Evolutionary conservation across 2,329 filamentous ascomycete species (phyloP).

Genomic region (Chrysoporthe deuterocubensis): DNA sequence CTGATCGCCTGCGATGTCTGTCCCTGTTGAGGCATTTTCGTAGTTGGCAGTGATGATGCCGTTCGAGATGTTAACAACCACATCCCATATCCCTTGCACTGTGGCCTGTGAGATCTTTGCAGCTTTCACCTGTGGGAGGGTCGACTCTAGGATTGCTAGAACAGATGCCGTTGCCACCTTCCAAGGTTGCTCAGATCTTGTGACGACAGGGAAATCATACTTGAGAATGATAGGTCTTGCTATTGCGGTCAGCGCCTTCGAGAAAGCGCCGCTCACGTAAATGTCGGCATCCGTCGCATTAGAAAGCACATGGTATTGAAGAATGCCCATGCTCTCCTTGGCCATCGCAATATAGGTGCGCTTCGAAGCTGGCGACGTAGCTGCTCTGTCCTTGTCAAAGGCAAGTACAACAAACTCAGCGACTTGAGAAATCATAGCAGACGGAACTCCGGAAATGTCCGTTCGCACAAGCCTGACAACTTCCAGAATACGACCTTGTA

Average conservation of each 20-base stretch:
- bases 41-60: conserved; percentile 73
- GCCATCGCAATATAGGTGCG: conserved; percentile 90
- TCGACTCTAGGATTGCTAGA: conserved; percentile 68
- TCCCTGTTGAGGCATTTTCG: conserved; percentile 46
- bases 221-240: conserved; percentile 75
- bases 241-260: conserved; percentile 68
- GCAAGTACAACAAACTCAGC: conserved; percentile 74
- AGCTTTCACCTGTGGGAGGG: conserved; percentile 63
- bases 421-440: conserved; percentile 70
- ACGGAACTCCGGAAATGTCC: conserved; percentile 66
- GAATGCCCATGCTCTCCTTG: conserved; percentile 75
- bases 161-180: conserved; percentile 74
- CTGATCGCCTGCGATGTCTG: conserved; percentile 70
- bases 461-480: conserved; percentile 70
- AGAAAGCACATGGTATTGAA: conserved; percentile 63
- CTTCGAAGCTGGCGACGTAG: conserved; percentile 46
- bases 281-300: conserved; percentile 69
- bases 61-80: conserved; percentile 66
- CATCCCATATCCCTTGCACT: conserved; percentile 69
- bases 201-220: conserved; percentile 75
- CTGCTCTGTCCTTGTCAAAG: conserved; percentile 51
- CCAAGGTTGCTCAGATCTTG: conserved; percentile 77
- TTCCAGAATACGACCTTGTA: conserved; percentile 73
- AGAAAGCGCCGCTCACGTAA: conserved; percentile 69
- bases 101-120: conserved; percentile 50